Conservation (phyloP, 805 yeast genomes). For the Saccharomycopsis selenospora region DNA sequence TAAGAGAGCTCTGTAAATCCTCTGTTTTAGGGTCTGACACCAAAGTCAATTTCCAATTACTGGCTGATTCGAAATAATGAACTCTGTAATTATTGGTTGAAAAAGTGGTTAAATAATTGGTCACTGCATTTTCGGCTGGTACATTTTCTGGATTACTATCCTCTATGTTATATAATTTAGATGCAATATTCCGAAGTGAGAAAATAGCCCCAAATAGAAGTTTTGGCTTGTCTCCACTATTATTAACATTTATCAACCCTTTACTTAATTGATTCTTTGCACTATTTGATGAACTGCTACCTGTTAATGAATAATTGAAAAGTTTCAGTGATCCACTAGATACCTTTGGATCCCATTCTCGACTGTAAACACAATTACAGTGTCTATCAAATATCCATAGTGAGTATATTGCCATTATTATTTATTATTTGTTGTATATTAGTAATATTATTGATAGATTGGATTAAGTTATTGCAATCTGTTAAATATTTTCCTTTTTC, state of each 20-base stretch:
- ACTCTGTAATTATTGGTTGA: conserved; percentile 73
- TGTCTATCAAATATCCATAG: conserved; percentile 91
- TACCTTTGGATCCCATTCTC: conserved; percentile 53
- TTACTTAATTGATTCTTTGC: conserved; percentile 19
- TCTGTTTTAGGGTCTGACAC: conserved; percentile 59
- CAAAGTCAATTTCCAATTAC: conserved; percentile 69
- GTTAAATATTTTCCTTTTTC: too few species aligned
- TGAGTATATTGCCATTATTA: conserved; percentile 66
- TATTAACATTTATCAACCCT: conserved; percentile 43
- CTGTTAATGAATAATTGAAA: conserved; percentile 10
- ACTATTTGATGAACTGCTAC: conserved; percentile 21
- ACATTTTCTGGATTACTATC: not conserved
- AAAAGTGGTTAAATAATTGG: conserved; percentile 42
- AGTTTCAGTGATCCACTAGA: conserved; percentile 23
- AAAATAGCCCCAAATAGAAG: conserved; percentile 79
- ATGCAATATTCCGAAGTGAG: conserved; percentile 69
- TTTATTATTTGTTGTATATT: too few species aligned
- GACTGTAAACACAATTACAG: conserved; percentile 76
- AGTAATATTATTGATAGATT: too few species aligned
- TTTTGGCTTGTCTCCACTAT: conserved; percentile 66
- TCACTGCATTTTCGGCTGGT: conserved; percentile 12
- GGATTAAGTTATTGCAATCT: too few species aligned
- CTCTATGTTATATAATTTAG: conserved; percentile 34
- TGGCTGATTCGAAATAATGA: conserved; percentile 72
- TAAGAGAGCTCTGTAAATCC: conserved; percentile 46